Conservation (phyloP, 2,329 filamentous ascomycete species). For the Ambrosiella cleistominuta region DNA sequence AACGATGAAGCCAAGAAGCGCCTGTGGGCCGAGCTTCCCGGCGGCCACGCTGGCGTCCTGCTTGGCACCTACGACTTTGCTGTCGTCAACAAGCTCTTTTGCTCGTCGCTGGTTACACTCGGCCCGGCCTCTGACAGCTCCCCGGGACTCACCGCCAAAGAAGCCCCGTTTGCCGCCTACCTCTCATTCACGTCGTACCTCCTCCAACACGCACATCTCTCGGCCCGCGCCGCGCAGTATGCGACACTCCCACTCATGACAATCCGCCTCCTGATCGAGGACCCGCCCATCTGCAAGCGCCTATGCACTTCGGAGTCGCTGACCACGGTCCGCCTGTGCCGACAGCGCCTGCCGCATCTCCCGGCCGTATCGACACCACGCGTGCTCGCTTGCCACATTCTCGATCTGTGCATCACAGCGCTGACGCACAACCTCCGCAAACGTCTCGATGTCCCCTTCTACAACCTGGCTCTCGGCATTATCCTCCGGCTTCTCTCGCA, state of each 20-base stretch:
- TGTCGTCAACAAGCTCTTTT: conserved; percentile 89
- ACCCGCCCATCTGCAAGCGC: conserved; percentile 62
- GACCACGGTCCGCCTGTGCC: conserved; percentile 61
- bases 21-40: conserved; percentile 63
- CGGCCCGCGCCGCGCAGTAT: conserved; percentile 60
- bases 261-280: conserved; percentile 72
- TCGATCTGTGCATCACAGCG: conserved; percentile 79
- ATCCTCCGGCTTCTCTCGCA: conserved; percentile 70
- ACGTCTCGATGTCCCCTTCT: conserved; percentile 69
- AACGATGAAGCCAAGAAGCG: conserved; percentile 68
- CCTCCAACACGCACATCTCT: conserved; percentile 81
- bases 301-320: conserved; percentile 68
- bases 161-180: conserved; percentile 64
- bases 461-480: conserved; percentile 65
- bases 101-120: conserved; percentile 58
- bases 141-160: conserved; percentile 17
- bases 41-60: conserved; percentile 46
- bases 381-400: conserved; percentile 53
- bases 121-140: conserved; percentile 28
- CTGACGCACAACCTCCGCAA: conserved; percentile 79
- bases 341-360: conserved; percentile 73
- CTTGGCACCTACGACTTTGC: conserved; percentile 85
- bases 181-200: conserved; percentile 84
- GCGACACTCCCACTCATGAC: conserved; percentile 72
- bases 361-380: conserved; percentile 58